phyloP scores from a whole-genome alignment of 495 filamentous ascomycete genomes.

The Cercophora newfieldiana region DNA sequence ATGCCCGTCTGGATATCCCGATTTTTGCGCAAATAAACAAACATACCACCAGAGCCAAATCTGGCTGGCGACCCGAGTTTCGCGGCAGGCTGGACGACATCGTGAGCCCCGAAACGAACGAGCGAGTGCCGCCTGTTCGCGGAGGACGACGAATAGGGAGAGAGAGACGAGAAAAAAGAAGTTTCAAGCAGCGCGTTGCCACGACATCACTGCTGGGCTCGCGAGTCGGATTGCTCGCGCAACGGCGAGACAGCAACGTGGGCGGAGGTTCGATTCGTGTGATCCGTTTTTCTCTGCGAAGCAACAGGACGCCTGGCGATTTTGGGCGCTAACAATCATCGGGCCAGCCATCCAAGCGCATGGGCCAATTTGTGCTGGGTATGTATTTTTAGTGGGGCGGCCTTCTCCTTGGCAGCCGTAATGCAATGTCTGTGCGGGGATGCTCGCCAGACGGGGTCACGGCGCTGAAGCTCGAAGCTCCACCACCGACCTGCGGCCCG shows the following conservation, averaged over 20 bases:
- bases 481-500: constrained; percentile 20
- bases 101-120: constrained; percentile 2
- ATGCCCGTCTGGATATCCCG: constrained; percentile 12
- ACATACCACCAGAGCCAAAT: constrained; percentile 79
- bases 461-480: constrained; percentile 23
- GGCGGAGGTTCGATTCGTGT: constrained; percentile 17
- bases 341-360: constrained; percentile 1
- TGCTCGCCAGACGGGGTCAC: constrained; percentile 5
- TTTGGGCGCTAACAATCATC: constrained; percentile 19
- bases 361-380: constrained; percentile 1
- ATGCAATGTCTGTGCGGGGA: constrained; percentile 16
- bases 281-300: constrained; percentile 28
- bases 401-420: constrained; percentile 1
- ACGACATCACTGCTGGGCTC: constrained; percentile 36
- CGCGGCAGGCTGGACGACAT: constrained; percentile 35
- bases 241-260: constrained; percentile 24
- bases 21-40: background rate
- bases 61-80: constrained; percentile 43
- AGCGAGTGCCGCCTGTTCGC: constrained; percentile 19
- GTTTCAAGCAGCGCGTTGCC: constrained; percentile 25
- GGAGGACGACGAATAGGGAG: constrained; percentile 7
- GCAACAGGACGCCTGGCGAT: constrained; percentile 20
- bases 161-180: background rate
- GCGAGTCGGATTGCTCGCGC: constrained; percentile 23
- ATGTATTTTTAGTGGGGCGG: constrained; percentile 8